phyloP scores from a whole-genome alignment of 306 rosid species.

The Rosa persica region DNA sequence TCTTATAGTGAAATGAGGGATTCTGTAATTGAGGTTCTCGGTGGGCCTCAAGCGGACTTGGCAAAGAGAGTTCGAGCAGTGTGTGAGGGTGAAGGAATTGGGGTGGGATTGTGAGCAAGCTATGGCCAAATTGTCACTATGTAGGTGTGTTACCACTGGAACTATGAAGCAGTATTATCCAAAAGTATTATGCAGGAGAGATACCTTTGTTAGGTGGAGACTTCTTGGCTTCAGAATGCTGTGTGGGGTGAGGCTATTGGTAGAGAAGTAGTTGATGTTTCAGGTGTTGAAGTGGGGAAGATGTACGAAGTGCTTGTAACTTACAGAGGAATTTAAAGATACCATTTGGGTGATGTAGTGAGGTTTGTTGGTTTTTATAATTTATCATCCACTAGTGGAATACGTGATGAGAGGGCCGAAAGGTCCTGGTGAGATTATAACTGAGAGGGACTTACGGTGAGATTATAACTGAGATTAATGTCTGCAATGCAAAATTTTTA shows the following conservation, averaged over 20 bases:
- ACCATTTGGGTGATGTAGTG: constrained; percentile 63
- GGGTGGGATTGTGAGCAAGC: constrained; percentile 47
- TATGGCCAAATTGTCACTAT: constrained; percentile 58
- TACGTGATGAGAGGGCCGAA: constrained; percentile 65
- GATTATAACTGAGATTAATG: constrained; percentile 18
- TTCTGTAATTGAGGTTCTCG: constrained; percentile 44
- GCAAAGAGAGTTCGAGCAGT: constrained; percentile 41
- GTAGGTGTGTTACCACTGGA: constrained; percentile 61
- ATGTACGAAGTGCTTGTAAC: constrained; percentile 71
- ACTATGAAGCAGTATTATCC: constrained; percentile 57
- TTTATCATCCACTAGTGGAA: constrained; percentile 50
- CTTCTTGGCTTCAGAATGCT: constrained; percentile 62
- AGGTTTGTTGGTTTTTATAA: constrained; percentile 57
- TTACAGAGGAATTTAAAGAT: constrained; percentile 57
- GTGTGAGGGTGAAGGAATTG: constrained; percentile 45
- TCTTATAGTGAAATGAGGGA: constrained; percentile 45
- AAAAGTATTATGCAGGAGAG: constrained; percentile 57
- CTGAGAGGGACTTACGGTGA: constrained; percentile 42
- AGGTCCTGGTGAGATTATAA: constrained; percentile 41
- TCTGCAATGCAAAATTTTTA: constrained; percentile 43
- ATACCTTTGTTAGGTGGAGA: constrained; percentile 59
- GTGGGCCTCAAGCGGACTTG: constrained; percentile 55
- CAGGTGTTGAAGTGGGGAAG: constrained; percentile 55
- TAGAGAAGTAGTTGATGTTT: constrained; percentile 45
- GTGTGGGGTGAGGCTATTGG: constrained; percentile 27